A percentile compares a stretch with the other conserved stretches of the same genome.
Conservation (phyloP, 2,329 filamentous ascomycete species). For the Aspergillus puulaauensis region DNA sequence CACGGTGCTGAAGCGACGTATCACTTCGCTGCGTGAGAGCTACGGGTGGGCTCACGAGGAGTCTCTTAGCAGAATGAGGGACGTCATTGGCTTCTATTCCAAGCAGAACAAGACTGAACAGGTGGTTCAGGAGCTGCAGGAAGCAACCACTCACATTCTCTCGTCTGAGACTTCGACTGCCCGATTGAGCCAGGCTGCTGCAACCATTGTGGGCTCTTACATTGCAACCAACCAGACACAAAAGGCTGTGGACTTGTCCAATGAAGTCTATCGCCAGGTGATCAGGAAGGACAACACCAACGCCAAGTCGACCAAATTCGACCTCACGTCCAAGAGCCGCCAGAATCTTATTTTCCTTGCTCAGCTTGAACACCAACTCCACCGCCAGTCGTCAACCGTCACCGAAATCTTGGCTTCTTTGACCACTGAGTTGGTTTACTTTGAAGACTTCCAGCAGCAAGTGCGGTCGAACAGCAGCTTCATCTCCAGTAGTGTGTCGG, state of each 20-base stretch:
- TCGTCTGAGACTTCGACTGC: conserved; percentile 31
- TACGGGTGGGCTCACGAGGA: conserved; percentile 43
- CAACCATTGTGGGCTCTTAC: conserved; percentile 38
- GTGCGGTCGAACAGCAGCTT: conserved; percentile 36
- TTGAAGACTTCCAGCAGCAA: conserved; percentile 39
- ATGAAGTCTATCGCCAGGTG: conserved; percentile 42
- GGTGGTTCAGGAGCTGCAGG: conserved; percentile 33
- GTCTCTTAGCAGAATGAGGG: conserved; percentile 36
- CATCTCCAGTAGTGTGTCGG: conserved; percentile 35
- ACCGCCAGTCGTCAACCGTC: conserved; percentile 29
- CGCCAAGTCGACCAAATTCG: conserved; percentile 30
- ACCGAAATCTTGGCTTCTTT: conserved; percentile 46
- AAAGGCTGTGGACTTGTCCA: conserved; percentile 32
- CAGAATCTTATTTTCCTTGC: conserved; percentile 46
- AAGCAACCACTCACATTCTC: conserved; percentile 35
- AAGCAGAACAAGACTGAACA: conserved; percentile 33
- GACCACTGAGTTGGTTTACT: conserved; percentile 45
- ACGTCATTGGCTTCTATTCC: conserved; percentile 36
- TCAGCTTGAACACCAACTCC: conserved; percentile 44
- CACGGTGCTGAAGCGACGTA: conserved; percentile 31
- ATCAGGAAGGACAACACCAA: conserved; percentile 38
- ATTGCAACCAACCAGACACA: conserved; percentile 33
- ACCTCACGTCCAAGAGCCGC: conserved; percentile 35
- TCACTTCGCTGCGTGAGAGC: conserved; percentile 28
- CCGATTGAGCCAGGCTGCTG: conserved; percentile 34